A percentile compares a stretch with the other conserved stretches of the same genome.
Evolutionary conservation across 805 yeast species (phyloP).

Genomic region (Blastobotrys americana): DNA sequence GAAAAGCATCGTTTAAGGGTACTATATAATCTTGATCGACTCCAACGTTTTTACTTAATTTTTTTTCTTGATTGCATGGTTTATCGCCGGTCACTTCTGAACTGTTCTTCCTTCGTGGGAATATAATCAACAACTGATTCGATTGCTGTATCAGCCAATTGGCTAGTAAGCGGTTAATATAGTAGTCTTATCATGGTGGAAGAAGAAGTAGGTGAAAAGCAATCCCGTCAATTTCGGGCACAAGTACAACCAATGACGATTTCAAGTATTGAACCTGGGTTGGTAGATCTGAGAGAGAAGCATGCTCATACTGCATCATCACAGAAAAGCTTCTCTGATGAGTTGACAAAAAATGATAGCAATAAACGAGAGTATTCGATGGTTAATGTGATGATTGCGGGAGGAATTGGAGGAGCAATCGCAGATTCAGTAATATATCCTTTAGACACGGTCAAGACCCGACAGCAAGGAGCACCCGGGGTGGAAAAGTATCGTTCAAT

Average conservation of each 20-base stretch:
- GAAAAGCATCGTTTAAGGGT: no score
- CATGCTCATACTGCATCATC: neutral
- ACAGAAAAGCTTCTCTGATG: neutral
- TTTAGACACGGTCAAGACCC: slow-evolving; percentile 89
- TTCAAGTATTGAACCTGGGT: neutral
- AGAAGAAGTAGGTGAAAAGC: no score
- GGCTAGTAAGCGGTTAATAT: no score
- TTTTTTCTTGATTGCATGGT: no score
- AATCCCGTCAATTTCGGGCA: no score
- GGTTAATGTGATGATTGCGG: slow-evolving; percentile 54
- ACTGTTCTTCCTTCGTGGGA: no score
- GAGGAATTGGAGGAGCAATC: slow-evolving; percentile 89
- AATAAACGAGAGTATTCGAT: slow-evolving; percentile 16
- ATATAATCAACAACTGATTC: no score
- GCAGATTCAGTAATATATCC: slow-evolving; percentile 96
- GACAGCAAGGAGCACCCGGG: slow-evolving; percentile 90
- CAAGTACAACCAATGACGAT: neutral
- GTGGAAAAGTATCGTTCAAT: slow-evolving; percentile 63
- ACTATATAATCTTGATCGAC: no score
- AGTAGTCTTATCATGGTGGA: no score
- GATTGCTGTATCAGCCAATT: no score
- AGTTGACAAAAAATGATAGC: neutral
- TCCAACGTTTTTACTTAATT: no score
- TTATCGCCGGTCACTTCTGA: no score
- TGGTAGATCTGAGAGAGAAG: neutral